Conservation (phyloP, 495 filamentous ascomycete genomes). For the Penicillium angulare region DNA sequence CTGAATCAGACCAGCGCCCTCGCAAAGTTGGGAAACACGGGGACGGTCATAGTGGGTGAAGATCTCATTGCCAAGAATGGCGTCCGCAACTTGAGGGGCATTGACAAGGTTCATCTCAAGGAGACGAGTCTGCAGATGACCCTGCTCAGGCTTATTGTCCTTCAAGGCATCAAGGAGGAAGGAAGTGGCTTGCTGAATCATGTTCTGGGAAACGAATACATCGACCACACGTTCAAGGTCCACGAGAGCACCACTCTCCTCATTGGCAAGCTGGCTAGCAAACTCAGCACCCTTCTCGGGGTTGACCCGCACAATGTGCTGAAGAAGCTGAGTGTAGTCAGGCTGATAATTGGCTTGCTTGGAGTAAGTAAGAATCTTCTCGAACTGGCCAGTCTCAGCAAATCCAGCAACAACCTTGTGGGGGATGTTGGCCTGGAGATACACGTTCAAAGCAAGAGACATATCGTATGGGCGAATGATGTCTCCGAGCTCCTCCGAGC, state of each 20-base stretch:
- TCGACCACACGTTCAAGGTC: slow-evolving; percentile 95
- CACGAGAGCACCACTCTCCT: slow-evolving; percentile 79
- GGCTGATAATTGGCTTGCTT: slow-evolving; percentile 80
- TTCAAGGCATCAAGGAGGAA: slow-evolving; percentile 94
- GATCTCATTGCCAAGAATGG: slow-evolving; percentile 95
- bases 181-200: slow-evolving; percentile 95
- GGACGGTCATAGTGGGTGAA: slow-evolving; percentile 93
- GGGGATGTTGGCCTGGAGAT: slow-evolving; percentile 80
- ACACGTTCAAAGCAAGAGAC: slow-evolving; percentile 79
- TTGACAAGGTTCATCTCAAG: slow-evolving; percentile 98
- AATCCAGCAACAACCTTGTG: slow-evolving; percentile 93
- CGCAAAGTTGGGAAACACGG: slow-evolving; percentile 84
- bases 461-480: slow-evolving; percentile 87
- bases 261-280: slow-evolving; percentile 79
- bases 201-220: slow-evolving; percentile 94
- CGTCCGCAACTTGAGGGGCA: slow-evolving; percentile 95
- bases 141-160: slow-evolving; percentile 92
- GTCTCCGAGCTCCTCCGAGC: slow-evolving; percentile 94
- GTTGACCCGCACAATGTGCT: slow-evolving; percentile 88
- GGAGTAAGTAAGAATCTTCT: slow-evolving; percentile 90
- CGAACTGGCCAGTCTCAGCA: slow-evolving; percentile 94
- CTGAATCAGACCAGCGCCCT: slow-evolving; percentile 82
- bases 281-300: slow-evolving; percentile 96
- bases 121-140: slow-evolving; percentile 85
- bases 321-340: slow-evolving; percentile 85